phyloP scores from a whole-genome alignment of 2,329 filamentous ascomycete genomes.

The Colletotrichum lini region DNA sequence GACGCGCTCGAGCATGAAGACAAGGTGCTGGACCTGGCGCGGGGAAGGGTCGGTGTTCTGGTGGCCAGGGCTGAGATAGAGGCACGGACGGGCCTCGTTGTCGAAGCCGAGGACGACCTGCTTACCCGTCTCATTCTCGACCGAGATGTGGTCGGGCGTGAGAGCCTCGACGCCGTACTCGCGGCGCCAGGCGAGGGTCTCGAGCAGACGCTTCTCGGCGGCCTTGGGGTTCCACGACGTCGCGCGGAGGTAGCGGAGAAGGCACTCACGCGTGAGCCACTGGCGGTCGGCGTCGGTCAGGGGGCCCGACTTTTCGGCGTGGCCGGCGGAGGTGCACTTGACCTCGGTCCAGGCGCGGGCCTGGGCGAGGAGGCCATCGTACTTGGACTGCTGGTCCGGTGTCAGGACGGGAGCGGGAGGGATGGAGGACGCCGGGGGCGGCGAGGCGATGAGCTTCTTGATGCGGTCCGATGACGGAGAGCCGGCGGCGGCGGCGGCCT shows the following conservation, averaged over 20 bases:
- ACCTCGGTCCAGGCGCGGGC: constrained; percentile 81
- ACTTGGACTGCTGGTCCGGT: constrained; percentile 85
- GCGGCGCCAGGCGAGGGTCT: constrained; percentile 88
- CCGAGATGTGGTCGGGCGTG: constrained; percentile 88
- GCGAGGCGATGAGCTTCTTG: constrained; percentile 71
- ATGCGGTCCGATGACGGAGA: constrained; percentile 44
- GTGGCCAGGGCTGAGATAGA: constrained; percentile 89
- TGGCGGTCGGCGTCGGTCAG: constrained; percentile 85
- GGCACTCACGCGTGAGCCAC: constrained; percentile 93
- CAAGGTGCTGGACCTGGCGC: constrained; percentile 91
- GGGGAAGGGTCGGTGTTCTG: constrained; percentile 93
- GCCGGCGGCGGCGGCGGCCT: constrained; percentile 9
- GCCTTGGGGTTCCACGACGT: constrained; percentile 89
- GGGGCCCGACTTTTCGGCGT: constrained; percentile 71
- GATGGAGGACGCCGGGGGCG: constrained; percentile 71
- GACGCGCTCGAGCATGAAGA: constrained; percentile 94
- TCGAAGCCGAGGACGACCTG: constrained; percentile 92
- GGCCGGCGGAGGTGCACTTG: constrained; percentile 64
- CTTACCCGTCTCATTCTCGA: constrained; percentile 97
- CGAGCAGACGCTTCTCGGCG: constrained; percentile 83
- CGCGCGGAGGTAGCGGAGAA: constrained; percentile 92
- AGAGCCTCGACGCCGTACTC: constrained; percentile 88
- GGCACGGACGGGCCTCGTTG: constrained; percentile 85
- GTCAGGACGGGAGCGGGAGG: constrained; percentile 73
- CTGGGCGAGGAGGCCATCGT: constrained; percentile 79